These are phyloP conservation scores for Diplogelasinospora grovesii DNA, from an alignment of 495 filamentous ascomycete genomes.

Conservation along the genomic window DNA sequence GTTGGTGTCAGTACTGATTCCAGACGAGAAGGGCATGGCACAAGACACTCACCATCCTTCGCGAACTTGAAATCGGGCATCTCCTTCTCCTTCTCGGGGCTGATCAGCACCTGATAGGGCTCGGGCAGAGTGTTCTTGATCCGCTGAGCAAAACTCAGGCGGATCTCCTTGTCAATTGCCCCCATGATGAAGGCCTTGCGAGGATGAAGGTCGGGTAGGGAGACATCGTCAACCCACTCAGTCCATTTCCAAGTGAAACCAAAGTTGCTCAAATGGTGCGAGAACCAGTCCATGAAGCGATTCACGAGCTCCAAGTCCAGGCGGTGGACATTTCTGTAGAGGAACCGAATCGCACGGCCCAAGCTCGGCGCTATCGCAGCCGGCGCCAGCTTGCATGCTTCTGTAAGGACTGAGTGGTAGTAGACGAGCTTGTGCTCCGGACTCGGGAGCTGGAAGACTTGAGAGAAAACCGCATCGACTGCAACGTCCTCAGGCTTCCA, in stretches of 20 bases:
- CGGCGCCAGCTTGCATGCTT: conserved; percentile 90
- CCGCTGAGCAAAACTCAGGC: conserved; percentile 90
- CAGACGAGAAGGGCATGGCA: not conserved
- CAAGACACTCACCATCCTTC: conserved; percentile 60
- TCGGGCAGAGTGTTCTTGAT: conserved; percentile 90
- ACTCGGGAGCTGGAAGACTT: conserved; percentile 78
- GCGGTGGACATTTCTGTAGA: conserved; percentile 70
- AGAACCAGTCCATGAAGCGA: conserved; percentile 95
- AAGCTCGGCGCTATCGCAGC: conserved; percentile 93
- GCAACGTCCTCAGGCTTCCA: conserved; percentile 99
- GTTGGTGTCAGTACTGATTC: not conserved
- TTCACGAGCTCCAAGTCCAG: conserved; percentile 83
- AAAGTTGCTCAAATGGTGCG: conserved; percentile 97
- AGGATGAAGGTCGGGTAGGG: conserved; percentile 68
- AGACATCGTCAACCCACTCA: conserved; percentile 90
- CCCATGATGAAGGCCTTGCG: conserved; percentile 89
- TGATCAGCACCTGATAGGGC: conserved; percentile 74
- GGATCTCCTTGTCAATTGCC: conserved; percentile 92
- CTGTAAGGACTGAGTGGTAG: conserved; percentile 90
- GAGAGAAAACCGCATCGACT: conserved; percentile 94
- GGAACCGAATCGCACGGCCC: conserved; percentile 84
- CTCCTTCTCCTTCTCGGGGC: conserved; percentile 84
- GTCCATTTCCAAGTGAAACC: conserved; percentile 99
- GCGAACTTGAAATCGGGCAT: conserved; percentile 90
- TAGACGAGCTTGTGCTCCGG: conserved; percentile 94